Percentiles rank a stretch among this genome's conserved stretches.
Conservation (phyloP, 2,329 filamentous ascomycete genomes). For the Colletotrichum siamense region DNA sequence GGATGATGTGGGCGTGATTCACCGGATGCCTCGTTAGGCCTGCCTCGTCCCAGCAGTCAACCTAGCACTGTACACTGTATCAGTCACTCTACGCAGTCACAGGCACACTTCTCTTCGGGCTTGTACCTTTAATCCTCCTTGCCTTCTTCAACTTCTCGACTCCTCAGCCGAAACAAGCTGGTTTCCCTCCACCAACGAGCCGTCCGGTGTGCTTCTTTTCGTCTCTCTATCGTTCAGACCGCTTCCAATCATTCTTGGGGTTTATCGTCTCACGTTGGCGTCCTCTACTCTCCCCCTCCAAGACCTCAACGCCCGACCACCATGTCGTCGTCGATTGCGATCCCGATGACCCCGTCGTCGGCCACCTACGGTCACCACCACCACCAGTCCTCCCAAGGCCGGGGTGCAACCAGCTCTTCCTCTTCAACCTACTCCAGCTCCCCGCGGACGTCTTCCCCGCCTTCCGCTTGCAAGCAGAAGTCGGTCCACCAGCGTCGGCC, state of each 20-base stretch:
- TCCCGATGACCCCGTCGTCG: slow-evolving; percentile 55
- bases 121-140: background rate
- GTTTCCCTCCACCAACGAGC: slow-evolving; percentile 11
- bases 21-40: slow-evolving; percentile 19
- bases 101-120: slow-evolving; percentile 17
- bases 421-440: slow-evolving; percentile 65
- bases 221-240: background rate
- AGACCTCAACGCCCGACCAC: slow-evolving; percentile 23
- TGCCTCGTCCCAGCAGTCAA: slow-evolving; percentile 9
- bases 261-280: background rate
- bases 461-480: slow-evolving; percentile 44
- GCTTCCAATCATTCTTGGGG: background rate
- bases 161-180: slow-evolving; percentile 5
- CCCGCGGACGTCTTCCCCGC: slow-evolving; percentile 52
- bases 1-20: slow-evolving; percentile 21
- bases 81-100: slow-evolving; percentile 3
- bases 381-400: slow-evolving; percentile 45
- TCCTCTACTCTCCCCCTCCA: background rate
- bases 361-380: slow-evolving; percentile 33
- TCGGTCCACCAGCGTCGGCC: slow-evolving; percentile 61
- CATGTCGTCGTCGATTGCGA: slow-evolving; percentile 75
- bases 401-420: slow-evolving; percentile 48
- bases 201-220: background rate
- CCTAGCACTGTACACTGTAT: slow-evolving; percentile 19
- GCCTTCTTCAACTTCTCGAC: slow-evolving; percentile 16